phyloP scores from a whole-genome alignment of 1,139 yeast species.

The Lodderomyces parapsilosis region DNA sequence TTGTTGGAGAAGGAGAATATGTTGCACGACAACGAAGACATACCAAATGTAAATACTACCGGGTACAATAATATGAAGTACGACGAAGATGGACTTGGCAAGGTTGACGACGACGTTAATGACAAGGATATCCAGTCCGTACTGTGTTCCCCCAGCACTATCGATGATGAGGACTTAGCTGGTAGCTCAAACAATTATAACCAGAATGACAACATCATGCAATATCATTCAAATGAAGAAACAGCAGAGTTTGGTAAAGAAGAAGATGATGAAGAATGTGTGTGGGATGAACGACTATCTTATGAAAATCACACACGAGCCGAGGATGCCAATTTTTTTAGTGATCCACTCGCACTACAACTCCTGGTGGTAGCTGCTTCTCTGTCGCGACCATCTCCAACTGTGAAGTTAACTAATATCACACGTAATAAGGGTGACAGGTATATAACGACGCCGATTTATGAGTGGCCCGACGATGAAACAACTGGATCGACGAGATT shows the following conservation, averaged over 20 bases:
- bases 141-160: not conserved
- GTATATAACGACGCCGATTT: conserved; percentile 14
- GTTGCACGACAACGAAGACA: not conserved
- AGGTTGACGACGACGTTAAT: not conserved
- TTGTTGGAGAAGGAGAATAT: conserved; percentile 8
- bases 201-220: not conserved
- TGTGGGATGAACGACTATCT: conserved; percentile 2
- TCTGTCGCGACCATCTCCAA: not conserved
- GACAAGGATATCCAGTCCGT: not conserved
- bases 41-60: not conserved
- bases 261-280: not conserved
- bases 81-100: not conserved
- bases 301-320: not conserved
- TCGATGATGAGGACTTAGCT: not conserved
- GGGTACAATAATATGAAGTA: not conserved
- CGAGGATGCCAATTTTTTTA: not conserved
- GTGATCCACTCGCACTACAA: not conserved
- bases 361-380: conserved; percentile 1
- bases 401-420: too few species aligned
- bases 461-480: conserved; percentile 18
- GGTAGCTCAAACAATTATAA: not conserved
- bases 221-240: conserved; percentile 1
- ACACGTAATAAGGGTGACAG: conserved; percentile 9
- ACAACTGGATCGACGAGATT: conserved; percentile 9
- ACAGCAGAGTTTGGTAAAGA: not conserved